Conservation (phyloP, 2,329 filamentous ascomycete species). For the Colletotrichum magnum region DNA sequence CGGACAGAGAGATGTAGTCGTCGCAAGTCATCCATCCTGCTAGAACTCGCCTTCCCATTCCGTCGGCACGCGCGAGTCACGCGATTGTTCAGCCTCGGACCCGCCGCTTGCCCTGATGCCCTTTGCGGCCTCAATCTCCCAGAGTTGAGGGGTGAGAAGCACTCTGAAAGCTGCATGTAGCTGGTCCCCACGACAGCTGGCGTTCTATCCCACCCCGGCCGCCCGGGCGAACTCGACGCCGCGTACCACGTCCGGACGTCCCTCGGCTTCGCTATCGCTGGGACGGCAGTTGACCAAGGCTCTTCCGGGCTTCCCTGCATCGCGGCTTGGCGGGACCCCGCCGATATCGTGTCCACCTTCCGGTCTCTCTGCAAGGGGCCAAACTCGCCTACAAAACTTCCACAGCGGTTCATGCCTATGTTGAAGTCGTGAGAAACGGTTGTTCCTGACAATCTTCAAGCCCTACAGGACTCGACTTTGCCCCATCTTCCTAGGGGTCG, state of each 20-base stretch:
- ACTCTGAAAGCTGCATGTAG: background rate
- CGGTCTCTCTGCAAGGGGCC: no score
- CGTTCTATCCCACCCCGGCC: background rate
- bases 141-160: background rate
- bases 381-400: no score
- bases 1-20: background rate
- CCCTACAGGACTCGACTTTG: no score
- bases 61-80: conserved; percentile 15
- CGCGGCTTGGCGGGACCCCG: conserved; percentile 32
- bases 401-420: no score
- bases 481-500: no score
- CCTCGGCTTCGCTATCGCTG: conserved; percentile 18
- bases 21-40: background rate
- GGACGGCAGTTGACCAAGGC: conserved; percentile 17
- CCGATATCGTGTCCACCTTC: background rate
- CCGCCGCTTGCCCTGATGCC: background rate
- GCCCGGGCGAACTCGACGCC: background rate
- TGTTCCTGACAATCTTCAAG: no score
- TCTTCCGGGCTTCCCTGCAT: conserved; percentile 18
- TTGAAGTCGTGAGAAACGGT: no score
- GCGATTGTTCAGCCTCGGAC: conserved; percentile 9
- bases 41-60: background rate
- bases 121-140: background rate
- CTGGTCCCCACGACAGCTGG: background rate
- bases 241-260: background rate